Evolutionary conservation across 352 stramenopile genomes (phyloP).

Genomic region (Nothophytophthora sp.): DNA sequence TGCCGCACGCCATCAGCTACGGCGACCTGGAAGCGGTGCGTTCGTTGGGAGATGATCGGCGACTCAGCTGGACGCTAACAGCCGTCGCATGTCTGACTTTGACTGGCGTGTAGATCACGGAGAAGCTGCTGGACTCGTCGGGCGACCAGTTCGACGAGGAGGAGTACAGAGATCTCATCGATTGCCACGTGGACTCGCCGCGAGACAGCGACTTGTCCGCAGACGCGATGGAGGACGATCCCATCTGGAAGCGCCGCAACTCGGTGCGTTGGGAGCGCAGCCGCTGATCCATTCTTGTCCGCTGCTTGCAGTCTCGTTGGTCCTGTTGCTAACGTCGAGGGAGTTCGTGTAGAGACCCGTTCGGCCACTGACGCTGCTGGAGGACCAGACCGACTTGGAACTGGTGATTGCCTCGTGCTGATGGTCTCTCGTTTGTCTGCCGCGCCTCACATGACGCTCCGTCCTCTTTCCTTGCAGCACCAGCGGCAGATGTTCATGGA

Average conservation of each 20-base stretch:
- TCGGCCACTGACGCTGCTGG: slow-evolving; percentile 33
- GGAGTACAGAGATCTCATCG: slow-evolving; percentile 68
- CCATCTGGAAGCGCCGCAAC: slow-evolving; percentile 53
- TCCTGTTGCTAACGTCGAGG: neutral
- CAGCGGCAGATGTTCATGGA: slow-evolving; percentile 69
- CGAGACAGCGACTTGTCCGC: slow-evolving; percentile 30
- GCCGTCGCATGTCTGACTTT: too few relatives aligned
- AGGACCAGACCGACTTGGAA: slow-evolving; percentile 57
- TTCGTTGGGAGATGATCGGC: neutral
- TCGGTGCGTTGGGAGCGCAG: slow-evolving; percentile 15
- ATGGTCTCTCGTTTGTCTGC: neutral
- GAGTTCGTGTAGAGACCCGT: slow-evolving; percentile 34
- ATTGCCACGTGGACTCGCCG: slow-evolving; percentile 67
- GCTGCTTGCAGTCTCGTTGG: neutral
- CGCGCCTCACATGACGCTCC: too few relatives aligned
- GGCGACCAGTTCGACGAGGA: slow-evolving; percentile 55
- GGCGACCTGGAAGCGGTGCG: slow-evolving; percentile 62
- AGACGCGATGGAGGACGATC: slow-evolving; percentile 15
- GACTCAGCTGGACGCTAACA: too few relatives aligned
- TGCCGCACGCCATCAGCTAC: slow-evolving; percentile 76
- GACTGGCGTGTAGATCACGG: slow-evolving; percentile 50
- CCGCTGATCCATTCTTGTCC: neutral
- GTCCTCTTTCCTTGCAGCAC: slow-evolving; percentile 36
- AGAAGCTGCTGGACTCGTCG: slow-evolving; percentile 58
- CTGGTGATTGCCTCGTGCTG: slow-evolving; percentile 26